These are phyloP conservation scores for Phaeosphaeriaceae sp. DNA, from an alignment of 2,329 filamentous ascomycete species.

Conservation along the genomic window DNA sequence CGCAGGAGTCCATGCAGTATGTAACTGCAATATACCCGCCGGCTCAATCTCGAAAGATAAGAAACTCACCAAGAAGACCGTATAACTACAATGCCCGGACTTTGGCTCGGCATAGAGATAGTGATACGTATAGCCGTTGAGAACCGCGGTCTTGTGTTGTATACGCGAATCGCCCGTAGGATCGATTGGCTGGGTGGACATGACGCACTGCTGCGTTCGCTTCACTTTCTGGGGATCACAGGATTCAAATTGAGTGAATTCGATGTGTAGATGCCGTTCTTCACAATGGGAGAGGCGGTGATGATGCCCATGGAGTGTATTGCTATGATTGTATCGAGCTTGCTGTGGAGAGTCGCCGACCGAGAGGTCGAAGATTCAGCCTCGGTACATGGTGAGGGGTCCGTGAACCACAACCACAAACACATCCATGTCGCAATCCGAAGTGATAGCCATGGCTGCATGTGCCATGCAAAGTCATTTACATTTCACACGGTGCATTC, in stretches of 20 bases:
- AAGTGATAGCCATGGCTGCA: not conserved
- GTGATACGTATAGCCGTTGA: slow-evolving; percentile 76
- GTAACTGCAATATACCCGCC: slow-evolving; percentile 18
- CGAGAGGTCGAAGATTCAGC: not conserved
- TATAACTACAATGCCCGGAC: slow-evolving; percentile 56
- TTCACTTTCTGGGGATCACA: slow-evolving; percentile 8
- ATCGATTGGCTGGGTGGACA: slow-evolving; percentile 69
- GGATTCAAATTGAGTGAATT: slow-evolving; percentile 5
- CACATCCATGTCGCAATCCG: not conserved
- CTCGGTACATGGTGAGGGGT: slow-evolving; percentile 19
- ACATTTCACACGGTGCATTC: not conserved
- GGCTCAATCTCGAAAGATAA: slow-evolving; percentile 22
- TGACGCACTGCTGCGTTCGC: slow-evolving; percentile 36
- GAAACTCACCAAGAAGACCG: slow-evolving; percentile 60
- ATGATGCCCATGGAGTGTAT: not conserved
- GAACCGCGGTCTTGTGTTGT: slow-evolving; percentile 66
- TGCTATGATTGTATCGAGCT: not conserved
- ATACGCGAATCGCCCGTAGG: slow-evolving; percentile 72
- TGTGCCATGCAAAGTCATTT: not conserved
- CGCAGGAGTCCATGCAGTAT: slow-evolving; percentile 1
- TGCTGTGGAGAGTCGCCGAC: slow-evolving; percentile 8
- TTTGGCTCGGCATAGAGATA: slow-evolving; percentile 62
- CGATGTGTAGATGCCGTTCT: not conserved
- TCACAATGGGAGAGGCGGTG: not conserved
- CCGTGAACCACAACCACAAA: slow-evolving; percentile 1